Conservation (phyloP, 345 rosid genomes). For the Microcos paniculata region DNA sequence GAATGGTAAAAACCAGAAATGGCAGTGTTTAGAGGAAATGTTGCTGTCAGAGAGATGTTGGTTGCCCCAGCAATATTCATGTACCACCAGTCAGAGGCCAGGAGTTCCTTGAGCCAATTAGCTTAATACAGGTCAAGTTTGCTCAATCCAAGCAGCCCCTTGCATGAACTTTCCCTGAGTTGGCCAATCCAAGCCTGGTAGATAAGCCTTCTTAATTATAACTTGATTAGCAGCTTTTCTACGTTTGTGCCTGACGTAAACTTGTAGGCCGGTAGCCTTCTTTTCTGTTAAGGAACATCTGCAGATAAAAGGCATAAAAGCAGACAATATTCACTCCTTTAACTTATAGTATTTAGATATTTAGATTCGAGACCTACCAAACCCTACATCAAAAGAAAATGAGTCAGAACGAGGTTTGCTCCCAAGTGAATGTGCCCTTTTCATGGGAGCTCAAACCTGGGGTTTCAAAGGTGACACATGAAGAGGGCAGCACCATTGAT, state of each 20-base stretch:
- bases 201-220: background rate
- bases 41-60: background rate
- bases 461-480: constrained; percentile 23
- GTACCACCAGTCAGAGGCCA: too few species aligned
- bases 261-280: constrained; percentile 3
- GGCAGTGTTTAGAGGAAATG: background rate
- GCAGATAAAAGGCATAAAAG: constrained; percentile 6
- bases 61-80: background rate
- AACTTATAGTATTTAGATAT: background rate
- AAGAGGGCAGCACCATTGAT: background rate
- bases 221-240: constrained; percentile 22
- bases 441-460: constrained; percentile 44
- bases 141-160: background rate
- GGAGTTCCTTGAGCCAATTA: background rate
- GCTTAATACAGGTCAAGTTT: background rate
- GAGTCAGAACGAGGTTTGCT: constrained; percentile 7
- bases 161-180: background rate
- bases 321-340: background rate
- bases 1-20: background rate
- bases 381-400: constrained; percentile 17
- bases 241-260: constrained; percentile 12
- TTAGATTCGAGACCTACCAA: background rate
- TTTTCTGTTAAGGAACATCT: background rate
- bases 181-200: background rate
- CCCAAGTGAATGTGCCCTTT: constrained; percentile 28